phyloP scores from a whole-genome alignment of 495 filamentous ascomycete species.

The Penicillium longicatenatum region DNA sequence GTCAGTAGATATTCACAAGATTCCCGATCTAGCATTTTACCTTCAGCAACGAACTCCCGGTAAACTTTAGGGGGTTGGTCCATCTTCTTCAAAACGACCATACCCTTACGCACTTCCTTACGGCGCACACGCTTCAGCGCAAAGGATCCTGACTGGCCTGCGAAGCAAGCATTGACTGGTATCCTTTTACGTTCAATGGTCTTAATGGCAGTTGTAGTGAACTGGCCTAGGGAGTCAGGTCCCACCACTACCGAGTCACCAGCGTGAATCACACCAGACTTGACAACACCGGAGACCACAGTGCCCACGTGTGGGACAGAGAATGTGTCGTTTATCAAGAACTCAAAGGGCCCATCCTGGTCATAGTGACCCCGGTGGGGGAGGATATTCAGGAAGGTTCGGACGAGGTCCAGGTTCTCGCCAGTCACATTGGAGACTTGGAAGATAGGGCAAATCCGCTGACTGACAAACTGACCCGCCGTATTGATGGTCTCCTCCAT shows the following conservation, averaged over 20 bases:
- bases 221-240: conserved; percentile 89
- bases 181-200: conserved; percentile 97
- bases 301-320: conserved; percentile 98
- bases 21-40: conserved; percentile 32
- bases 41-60: conserved; percentile 91
- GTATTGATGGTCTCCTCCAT: conserved; percentile 92
- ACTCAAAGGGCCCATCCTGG: conserved; percentile 84
- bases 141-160: conserved; percentile 91
- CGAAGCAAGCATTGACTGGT: conserved; percentile 81
- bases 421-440: conserved; percentile 98
- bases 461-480: conserved; percentile 92
- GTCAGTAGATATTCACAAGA: conserved; percentile 17
- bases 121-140: conserved; percentile 81
- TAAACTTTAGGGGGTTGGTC: conserved; percentile 77
- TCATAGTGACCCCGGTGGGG: conserved; percentile 95
- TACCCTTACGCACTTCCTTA: conserved; percentile 96
- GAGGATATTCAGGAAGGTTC: conserved; percentile 91
- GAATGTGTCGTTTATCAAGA: conserved; percentile 96
- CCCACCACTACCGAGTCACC: conserved; percentile 90
- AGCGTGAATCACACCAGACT: conserved; percentile 78
- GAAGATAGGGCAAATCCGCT: conserved; percentile 95
- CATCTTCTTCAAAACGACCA: conserved; percentile 90
- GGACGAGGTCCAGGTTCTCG: conserved; percentile 75
- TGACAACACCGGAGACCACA: conserved; percentile 92
- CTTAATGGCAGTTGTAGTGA: conserved; percentile 84